A percentile compares a stretch with the other conserved stretches of the same genome.
Evolutionary conservation across 768 basidiomycete species (phyloP).

Genomic region (Lactarius quietus): DNA sequence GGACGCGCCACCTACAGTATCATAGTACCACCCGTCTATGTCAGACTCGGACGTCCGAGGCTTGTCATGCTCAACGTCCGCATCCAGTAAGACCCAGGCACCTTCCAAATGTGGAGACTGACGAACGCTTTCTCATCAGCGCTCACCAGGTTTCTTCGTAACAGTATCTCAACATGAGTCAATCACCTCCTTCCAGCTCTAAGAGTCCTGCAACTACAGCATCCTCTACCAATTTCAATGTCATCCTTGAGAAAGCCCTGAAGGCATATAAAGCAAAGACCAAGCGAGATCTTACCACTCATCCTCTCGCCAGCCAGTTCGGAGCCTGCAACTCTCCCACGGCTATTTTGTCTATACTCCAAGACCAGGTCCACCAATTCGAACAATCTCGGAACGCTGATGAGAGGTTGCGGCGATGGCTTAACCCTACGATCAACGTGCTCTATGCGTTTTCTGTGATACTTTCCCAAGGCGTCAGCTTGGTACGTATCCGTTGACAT

Average conservation of each 20-base stretch:
- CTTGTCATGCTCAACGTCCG: too few relatives aligned
- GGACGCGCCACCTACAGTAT: too few relatives aligned
- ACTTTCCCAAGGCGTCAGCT: neutral
- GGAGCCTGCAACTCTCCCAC: neutral
- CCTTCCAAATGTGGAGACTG: too few relatives aligned
- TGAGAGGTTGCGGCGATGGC: neutral
- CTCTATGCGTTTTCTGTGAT: neutral
- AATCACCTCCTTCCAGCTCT: neutral
- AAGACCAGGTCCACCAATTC: neutral
- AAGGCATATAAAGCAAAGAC: neutral
- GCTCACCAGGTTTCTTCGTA: too few relatives aligned
- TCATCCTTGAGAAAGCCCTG: neutral
- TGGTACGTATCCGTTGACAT: neutral
- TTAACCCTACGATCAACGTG: neutral
- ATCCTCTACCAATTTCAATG: neutral
- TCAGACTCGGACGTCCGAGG: too few relatives aligned
- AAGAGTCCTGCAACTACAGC: neutral
- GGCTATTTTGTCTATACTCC: neutral
- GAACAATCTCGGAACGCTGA: neutral
- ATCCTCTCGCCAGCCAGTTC: neutral
- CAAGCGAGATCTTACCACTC: neutral
- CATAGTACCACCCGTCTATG: too few relatives aligned
- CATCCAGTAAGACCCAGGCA: neutral
- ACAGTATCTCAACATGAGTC: neutral
- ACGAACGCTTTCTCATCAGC: neutral